Evolutionary conservation across 2,329 filamentous ascomycete species (phyloP).

Genomic region (Cladosporium cucumerinum): DNA sequence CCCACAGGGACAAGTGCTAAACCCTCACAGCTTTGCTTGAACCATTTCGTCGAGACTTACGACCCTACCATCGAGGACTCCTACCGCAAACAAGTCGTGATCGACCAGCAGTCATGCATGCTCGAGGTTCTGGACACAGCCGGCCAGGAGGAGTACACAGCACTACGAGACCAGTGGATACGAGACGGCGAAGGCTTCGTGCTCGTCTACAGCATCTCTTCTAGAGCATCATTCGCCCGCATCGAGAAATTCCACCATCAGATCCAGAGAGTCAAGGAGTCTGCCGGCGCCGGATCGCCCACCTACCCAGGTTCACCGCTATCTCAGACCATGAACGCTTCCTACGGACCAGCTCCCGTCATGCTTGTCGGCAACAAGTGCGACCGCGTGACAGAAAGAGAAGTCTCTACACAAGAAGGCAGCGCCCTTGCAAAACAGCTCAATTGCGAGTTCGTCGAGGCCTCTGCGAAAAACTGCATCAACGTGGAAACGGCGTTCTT

Average conservation of each 20-base stretch:
- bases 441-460: slow-evolving; percentile 94
- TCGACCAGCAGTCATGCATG: slow-evolving; percentile 94
- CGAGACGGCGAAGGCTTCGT: slow-evolving; percentile 96
- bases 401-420: slow-evolving; percentile 95
- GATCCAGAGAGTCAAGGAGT: slow-evolving; percentile 96
- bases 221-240: slow-evolving; percentile 87
- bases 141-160: slow-evolving; percentile 97
- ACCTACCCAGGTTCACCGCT: slow-evolving; percentile 74
- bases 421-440: slow-evolving; percentile 86
- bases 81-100: slow-evolving; percentile 70
- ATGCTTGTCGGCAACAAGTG: slow-evolving; percentile 99
- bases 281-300: slow-evolving; percentile 66
- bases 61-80: slow-evolving; percentile 68
- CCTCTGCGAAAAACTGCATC: slow-evolving; percentile 95
- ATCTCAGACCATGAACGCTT: slow-evolving; percentile 53
- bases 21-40: slow-evolving; percentile 73
- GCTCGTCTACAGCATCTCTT: slow-evolving; percentile 97
- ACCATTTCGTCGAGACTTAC: slow-evolving; percentile 95
- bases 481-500: slow-evolving; percentile 99
- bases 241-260: slow-evolving; percentile 96
- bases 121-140: slow-evolving; percentile 95
- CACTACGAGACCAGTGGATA: slow-evolving; percentile 96
- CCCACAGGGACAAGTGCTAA: neutral
- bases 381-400: slow-evolving; percentile 90
- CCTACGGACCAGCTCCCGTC: slow-evolving; percentile 73